Conservation (phyloP, 345 rosid genomes). For the Corchorus olitorius region DNA sequence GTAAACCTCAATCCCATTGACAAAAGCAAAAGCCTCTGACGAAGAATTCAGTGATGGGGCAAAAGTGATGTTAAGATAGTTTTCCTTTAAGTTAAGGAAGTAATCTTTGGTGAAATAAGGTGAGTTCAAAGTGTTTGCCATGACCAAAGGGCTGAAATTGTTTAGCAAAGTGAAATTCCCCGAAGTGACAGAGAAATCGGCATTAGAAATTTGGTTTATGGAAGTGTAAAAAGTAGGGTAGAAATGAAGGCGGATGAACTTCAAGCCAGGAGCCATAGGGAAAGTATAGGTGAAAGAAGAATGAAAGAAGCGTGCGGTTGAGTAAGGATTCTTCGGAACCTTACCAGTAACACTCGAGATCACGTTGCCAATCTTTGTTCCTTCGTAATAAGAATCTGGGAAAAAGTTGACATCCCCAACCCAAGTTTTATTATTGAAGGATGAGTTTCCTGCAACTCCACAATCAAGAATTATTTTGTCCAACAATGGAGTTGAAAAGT, state of each 20-base stretch:
- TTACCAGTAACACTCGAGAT: background rate
- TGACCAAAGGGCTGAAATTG: slow-evolving; percentile 22
- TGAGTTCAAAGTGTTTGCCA: background rate
- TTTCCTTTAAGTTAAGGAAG: background rate
- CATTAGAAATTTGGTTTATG: background rate
- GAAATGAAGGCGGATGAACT: slow-evolving; percentile 31
- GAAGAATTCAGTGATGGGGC: background rate
- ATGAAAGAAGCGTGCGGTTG: slow-evolving; percentile 19
- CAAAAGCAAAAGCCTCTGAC: slow-evolving; percentile 22
- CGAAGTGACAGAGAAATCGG: slow-evolving; percentile 26
- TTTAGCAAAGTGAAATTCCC: slow-evolving; percentile 24
- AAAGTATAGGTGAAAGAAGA: slow-evolving; percentile 32
- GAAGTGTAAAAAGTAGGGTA: slow-evolving; percentile 1
- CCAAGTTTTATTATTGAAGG: slow-evolving; percentile 8
- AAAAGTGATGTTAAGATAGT: background rate
- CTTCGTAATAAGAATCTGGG: background rate
- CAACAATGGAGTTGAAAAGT: too few relatives aligned
- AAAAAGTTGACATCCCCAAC: background rate
- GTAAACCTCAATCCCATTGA: slow-evolving; percentile 40
- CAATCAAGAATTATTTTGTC: background rate
- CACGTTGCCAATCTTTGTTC: background rate
- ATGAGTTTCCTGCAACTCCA: background rate
- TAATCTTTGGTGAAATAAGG: slow-evolving; percentile 5
- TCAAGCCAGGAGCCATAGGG: slow-evolving; percentile 23
- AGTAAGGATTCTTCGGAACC: slow-evolving; percentile 19